These are phyloP conservation scores for Sordariomycetes sp. DNA, from an alignment of 2,329 filamentous ascomycete species.

Conservation along the genomic window DNA sequence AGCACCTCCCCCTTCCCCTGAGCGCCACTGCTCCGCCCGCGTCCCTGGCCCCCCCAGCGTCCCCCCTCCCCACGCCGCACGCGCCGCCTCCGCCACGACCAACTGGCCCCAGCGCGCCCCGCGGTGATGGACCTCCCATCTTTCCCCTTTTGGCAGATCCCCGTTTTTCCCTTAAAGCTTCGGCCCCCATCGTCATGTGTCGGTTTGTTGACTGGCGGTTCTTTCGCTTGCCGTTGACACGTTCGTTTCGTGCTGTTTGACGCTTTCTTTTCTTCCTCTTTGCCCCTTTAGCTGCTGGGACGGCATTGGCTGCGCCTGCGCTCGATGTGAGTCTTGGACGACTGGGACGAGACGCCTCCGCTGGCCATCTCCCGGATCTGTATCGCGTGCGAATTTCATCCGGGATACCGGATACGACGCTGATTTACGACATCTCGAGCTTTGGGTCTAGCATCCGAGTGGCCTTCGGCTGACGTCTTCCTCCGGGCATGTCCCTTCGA, in stretches of 20 bases:
- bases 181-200: not conserved
- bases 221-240: not conserved
- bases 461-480: not conserved
- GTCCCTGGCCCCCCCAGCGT: too few species aligned
- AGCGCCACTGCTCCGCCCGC: too few species aligned
- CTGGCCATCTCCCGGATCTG: not conserved
- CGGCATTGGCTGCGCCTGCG: not conserved
- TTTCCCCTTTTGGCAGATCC: not conserved
- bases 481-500: not conserved
- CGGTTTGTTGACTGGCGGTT: not conserved
- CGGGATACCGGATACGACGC: not conserved
- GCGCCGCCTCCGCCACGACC: not conserved
- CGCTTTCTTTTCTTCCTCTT: not conserved
- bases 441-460: not conserved
- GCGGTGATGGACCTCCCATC: not conserved
- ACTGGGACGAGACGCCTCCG: not conserved
- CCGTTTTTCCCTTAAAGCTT: not conserved
- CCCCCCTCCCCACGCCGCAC: not conserved
- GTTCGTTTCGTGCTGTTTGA: not conserved
- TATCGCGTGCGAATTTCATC: not conserved
- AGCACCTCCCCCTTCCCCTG: too few species aligned
- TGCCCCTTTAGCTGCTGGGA: not conserved
- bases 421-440: not conserved
- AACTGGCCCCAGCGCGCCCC: not conserved
- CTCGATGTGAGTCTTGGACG: not conserved